Evolutionary conservation across 2,329 filamentous ascomycete species (phyloP).

Genomic region (Dactylellina parvicollis): DNA sequence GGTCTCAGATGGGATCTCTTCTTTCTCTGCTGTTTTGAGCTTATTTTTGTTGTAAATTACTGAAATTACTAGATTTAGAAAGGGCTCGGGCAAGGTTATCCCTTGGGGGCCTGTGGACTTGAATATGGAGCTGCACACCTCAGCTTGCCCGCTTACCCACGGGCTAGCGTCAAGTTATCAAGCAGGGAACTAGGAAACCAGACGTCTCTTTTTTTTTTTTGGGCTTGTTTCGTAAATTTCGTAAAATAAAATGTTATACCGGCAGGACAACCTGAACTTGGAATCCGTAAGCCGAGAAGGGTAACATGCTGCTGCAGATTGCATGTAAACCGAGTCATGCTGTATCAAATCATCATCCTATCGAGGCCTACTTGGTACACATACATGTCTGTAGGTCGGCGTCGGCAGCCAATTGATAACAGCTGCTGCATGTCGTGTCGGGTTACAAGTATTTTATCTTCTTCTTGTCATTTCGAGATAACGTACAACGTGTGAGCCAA

Average conservation of each 20-base stretch:
- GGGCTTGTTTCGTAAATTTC: not conserved
- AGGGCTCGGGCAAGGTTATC: not conserved
- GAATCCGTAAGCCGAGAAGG: conserved; percentile 20
- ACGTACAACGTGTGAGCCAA: too few relatives aligned
- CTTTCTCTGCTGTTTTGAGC: not conserved
- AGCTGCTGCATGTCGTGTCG: too few relatives aligned
- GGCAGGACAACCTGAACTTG: conserved; percentile 28
- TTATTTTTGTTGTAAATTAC: not conserved
- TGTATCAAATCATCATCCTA: not conserved
- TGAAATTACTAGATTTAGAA: too few relatives aligned
- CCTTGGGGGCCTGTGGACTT: not conserved
- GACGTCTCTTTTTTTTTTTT: too few relatives aligned
- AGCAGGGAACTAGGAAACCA: not conserved
- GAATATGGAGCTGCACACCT: not conserved
- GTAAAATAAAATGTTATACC: not conserved
- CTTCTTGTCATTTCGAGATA: too few relatives aligned
- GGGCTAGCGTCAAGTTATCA: conserved; percentile 1
- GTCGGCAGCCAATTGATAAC: too few relatives aligned
- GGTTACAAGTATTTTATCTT: too few relatives aligned
- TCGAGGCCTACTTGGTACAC: too few relatives aligned
- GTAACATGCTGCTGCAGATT: conserved; percentile 17
- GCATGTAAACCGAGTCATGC: not conserved
- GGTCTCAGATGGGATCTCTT: conserved; percentile 1
- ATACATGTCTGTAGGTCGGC: too few relatives aligned
- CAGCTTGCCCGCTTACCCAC: conserved; percentile 32